These are phyloP conservation scores for Penicillium coffeae DNA, from an alignment of 495 filamentous ascomycete genomes.

Conservation along the genomic window DNA sequence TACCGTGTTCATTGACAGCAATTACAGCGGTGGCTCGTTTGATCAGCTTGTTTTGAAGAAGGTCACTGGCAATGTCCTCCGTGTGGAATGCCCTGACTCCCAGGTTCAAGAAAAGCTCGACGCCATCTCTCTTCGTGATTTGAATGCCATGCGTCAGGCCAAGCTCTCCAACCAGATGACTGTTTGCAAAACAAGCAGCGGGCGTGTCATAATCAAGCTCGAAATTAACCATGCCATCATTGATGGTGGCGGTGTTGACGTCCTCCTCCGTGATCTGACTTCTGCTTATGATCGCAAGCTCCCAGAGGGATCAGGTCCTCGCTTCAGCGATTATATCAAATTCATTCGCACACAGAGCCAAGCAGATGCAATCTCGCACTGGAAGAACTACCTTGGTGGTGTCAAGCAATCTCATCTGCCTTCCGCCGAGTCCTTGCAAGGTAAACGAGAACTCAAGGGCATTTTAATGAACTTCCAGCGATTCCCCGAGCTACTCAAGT, in stretches of 20 bases:
- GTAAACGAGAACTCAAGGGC: slow-evolving; percentile 25
- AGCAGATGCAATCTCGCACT: slow-evolving; percentile 39
- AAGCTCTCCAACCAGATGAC: slow-evolving; percentile 48
- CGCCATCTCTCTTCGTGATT: slow-evolving; percentile 31
- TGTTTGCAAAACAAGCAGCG: slow-evolving; percentile 37
- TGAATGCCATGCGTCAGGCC: slow-evolving; percentile 30
- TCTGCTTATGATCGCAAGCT: slow-evolving; percentile 43
- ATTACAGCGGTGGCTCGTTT: slow-evolving; percentile 47
- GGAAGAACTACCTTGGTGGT: slow-evolving; percentile 37
- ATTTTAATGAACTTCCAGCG: slow-evolving; percentile 33
- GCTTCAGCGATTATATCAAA: slow-evolving; percentile 55
- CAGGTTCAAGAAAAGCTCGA: slow-evolving; percentile 33
- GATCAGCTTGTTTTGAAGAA: slow-evolving; percentile 52
- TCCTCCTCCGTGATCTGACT: slow-evolving; percentile 40
- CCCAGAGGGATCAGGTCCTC: slow-evolving; percentile 37
- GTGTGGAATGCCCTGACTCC: slow-evolving; percentile 38
- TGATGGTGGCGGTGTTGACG: slow-evolving; percentile 39
- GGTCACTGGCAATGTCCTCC: slow-evolving; percentile 29
- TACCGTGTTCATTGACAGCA: slow-evolving; percentile 54
- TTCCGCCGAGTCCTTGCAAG: slow-evolving; percentile 2
- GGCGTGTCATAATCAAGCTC: slow-evolving; percentile 43
- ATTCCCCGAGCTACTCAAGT: slow-evolving; percentile 38
- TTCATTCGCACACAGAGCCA: slow-evolving; percentile 37
- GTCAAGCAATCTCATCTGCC: slow-evolving; percentile 26
- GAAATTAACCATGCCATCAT: slow-evolving; percentile 58